A percentile compares a stretch with the other conserved stretches of the same genome.
Evolutionary conservation across 2,329 filamentous ascomycete species (phyloP).

Genomic region (Xylariales sp.): DNA sequence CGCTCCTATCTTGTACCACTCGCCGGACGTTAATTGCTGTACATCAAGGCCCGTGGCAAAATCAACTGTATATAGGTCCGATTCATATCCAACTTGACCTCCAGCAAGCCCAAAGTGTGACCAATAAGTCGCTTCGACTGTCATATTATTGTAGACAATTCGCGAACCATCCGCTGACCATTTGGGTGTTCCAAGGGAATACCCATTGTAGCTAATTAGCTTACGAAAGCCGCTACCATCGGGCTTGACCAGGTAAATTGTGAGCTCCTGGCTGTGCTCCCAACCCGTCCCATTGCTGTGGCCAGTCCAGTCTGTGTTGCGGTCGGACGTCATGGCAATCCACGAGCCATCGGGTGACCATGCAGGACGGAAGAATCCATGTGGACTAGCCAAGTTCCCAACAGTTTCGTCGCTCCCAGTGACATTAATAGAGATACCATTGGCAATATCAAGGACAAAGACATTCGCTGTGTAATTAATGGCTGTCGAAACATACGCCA

Average conservation of each 20-base stretch:
- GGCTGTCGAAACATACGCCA: constrained; percentile 35
- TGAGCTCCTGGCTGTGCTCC: constrained; percentile 35
- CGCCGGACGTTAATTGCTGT: no score
- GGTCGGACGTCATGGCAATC: constrained; percentile 35
- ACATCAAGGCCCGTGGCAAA: constrained; percentile 33
- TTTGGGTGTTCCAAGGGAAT: constrained; percentile 31
- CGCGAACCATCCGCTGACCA: constrained; percentile 30
- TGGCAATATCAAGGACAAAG: constrained; percentile 32
- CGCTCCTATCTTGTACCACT: constrained; percentile 26
- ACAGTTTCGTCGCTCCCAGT: constrained; percentile 25
- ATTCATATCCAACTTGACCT: constrained; percentile 23
- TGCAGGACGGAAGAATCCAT: constrained; percentile 31
- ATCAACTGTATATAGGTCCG: constrained; percentile 31
- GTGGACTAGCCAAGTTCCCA: constrained; percentile 18
- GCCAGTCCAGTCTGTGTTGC: constrained; percentile 35
- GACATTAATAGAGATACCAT: constrained; percentile 25
- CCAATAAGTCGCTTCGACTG: constrained; percentile 29
- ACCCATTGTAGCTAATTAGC: constrained; percentile 25
- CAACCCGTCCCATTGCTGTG: constrained; percentile 34
- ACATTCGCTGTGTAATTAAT: constrained; percentile 31
- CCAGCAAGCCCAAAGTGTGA: constrained; percentile 24
- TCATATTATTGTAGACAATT: constrained; percentile 34
- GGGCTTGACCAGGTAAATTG: constrained; percentile 31
- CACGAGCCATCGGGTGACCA: constrained; percentile 37
- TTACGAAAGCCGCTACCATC: constrained; percentile 31